Evolutionary conservation across 1,284 basidiomycete species (phyloP), one percentile per base, ranked within the genome.

Genomic region (Fomitopsis betulina): DNA sequence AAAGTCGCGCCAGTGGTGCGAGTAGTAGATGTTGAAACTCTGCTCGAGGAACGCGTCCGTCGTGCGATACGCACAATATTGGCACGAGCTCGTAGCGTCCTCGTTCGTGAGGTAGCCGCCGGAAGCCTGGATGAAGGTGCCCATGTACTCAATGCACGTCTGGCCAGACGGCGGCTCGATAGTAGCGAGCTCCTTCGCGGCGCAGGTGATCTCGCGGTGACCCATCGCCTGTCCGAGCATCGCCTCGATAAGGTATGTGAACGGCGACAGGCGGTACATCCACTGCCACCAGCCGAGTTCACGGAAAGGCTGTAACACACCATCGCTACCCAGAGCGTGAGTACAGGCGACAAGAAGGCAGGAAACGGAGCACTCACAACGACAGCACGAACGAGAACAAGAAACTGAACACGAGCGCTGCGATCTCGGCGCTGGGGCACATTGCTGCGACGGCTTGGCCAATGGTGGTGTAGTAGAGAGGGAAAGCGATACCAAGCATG

Each of bases 201-300:
- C 65, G 69, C 85, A 86, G 37, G 71, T 62, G 58, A 89, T 76
- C 7, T 66, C 62, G 9, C 79, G 68, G n/a, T 75, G 76, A 56
- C 73, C 74, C 35, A 73, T 47, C 21, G 69, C 74, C 72, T 83
- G 77, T 2, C 80, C 79, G 27, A 83, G 65, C 35, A 86, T 66
- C 30, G 79, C 84, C 66, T 87, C 85, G 52, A 84, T 78, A 43
- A 87, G 73, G 65, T 87, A 88, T 8, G 87, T 90, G 73, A 85
- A 92, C 0, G 91, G 91, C 2, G 89, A 89, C 5, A 90, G 71
- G 53, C 79, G 81, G 73, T 93, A 91, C 86, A 93, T 90, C 87
- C 91, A 94, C 62, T 76, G 76, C 91, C 90, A 93, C 86, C 89
- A 93, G 6, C 85, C 86, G 6, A 93, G 81, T 15, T 78, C 70